These are phyloP conservation scores for Fraxinus nigra DNA, from an alignment of 305 asterid genomes.

Conservation along the genomic window DNA sequence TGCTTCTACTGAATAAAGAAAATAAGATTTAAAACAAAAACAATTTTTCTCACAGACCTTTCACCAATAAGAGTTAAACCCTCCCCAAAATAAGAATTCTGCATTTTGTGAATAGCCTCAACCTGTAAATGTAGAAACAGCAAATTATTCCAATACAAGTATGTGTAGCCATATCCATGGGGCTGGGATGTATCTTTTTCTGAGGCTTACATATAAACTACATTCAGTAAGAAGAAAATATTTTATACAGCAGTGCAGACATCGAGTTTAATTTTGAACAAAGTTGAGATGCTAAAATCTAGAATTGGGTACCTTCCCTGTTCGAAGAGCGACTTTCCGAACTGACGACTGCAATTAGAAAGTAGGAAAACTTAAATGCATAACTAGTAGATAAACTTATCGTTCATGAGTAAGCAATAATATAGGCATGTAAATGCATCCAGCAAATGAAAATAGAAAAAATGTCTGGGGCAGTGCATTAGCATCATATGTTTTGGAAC, in stretches of 20 bases:
- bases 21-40: background rate
- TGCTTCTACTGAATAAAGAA: background rate
- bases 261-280: background rate
- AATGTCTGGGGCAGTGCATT: background rate
- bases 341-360: constrained; percentile 66
- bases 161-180: constrained; percentile 1
- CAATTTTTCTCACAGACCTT: constrained; percentile 38
- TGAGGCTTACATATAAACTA: constrained; percentile 2
- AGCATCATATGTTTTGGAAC: constrained; percentile 5
- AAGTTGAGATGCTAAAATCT: background rate
- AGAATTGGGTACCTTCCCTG: constrained; percentile 57
- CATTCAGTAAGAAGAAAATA: constrained; percentile 1
- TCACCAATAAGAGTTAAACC: constrained; percentile 71
- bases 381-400: constrained; percentile 14
- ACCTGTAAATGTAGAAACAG: constrained; percentile 40
- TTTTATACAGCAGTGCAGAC: background rate
- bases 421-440: constrained; percentile 11
- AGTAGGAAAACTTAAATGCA: constrained; percentile 20
- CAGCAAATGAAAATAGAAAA: constrained; percentile 6
- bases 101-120: constrained; percentile 48
- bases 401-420: constrained; percentile 15
- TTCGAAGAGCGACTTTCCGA: constrained; percentile 56
- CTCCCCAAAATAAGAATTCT: constrained; percentile 59
- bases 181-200: constrained; percentile 5
- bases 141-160: constrained; percentile 15